A percentile compares a stretch with the other conserved stretches of the same genome.
Evolutionary conservation across 345 rosid genomes (phyloP).

Genomic region (Clausena lansium): DNA sequence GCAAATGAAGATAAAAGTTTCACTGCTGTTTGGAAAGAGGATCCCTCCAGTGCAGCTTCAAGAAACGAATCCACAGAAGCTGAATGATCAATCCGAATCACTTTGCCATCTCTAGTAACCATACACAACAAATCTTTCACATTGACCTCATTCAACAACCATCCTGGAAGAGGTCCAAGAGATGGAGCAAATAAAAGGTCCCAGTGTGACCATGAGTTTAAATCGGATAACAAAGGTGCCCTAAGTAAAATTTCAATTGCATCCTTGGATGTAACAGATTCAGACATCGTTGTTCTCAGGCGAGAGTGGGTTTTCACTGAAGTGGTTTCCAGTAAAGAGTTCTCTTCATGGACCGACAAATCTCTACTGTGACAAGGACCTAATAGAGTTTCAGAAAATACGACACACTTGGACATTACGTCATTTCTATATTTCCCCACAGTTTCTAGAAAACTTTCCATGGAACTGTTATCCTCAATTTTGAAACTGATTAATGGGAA

Average conservation of each 20-base stretch:
- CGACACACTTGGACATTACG: constrained; percentile 54
- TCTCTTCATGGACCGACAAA: constrained; percentile 23
- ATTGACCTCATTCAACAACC: constrained; percentile 68
- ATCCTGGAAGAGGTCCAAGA: constrained; percentile 70
- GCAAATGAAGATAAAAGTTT: constrained; percentile 63
- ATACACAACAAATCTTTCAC: constrained; percentile 65
- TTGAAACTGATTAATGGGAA: constrained; percentile 62
- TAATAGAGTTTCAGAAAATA: constrained; percentile 71
- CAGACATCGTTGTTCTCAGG: constrained; percentile 21
- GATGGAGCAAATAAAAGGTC: constrained; percentile 67
- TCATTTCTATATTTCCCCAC: constrained; percentile 39
- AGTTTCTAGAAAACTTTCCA: constrained; percentile 46
- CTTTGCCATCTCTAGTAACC: constrained; percentile 73
- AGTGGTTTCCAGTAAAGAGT: constrained; percentile 28
- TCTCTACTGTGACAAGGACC: constrained; percentile 29
- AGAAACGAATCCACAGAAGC: constrained; percentile 72
- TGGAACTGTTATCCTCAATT: constrained; percentile 43
- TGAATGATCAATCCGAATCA: constrained; percentile 66
- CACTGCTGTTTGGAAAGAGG: constrained; percentile 71
- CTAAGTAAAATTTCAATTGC: constrained; percentile 57
- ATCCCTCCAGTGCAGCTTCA: constrained; percentile 65
- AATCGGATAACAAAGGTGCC: constrained; percentile 81
- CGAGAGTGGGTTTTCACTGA: constrained; percentile 16
- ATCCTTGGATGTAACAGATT: constrained; percentile 54
- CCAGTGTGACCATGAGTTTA: constrained; percentile 87